These are phyloP conservation scores for Neurospora sp. DNA, from an alignment of 2,329 filamentous ascomycete species.

Conservation along the genomic window DNA sequence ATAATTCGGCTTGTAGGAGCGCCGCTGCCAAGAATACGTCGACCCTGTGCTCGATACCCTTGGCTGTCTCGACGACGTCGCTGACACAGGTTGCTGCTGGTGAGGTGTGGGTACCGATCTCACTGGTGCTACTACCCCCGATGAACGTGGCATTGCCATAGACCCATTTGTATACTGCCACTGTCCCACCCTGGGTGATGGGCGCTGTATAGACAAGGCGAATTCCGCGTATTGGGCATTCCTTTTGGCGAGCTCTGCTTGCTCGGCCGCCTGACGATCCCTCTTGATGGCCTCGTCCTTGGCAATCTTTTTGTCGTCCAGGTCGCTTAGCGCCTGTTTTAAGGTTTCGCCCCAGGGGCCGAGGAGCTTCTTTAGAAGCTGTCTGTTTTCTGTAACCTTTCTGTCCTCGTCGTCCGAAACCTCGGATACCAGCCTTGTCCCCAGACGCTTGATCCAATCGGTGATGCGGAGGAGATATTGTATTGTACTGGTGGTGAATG, in stretches of 20 bases:
- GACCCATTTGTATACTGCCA: neutral
- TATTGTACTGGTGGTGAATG: slow-evolving; percentile 7
- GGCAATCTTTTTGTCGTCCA: slow-evolving; percentile 4
- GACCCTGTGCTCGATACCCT: neutral
- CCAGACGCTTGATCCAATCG: slow-evolving; percentile 5
- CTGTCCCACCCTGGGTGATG: neutral
- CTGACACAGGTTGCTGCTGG: neutral
- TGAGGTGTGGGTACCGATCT: neutral
- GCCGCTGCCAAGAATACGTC: neutral
- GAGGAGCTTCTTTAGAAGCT: neutral
- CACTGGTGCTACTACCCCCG: neutral
- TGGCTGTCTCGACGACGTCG: neutral
- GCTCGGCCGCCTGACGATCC: neutral
- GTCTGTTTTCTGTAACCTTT: neutral
- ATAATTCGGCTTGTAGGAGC: neutral
- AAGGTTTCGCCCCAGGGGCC: slow-evolving; percentile 5
- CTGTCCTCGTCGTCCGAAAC: neutral
- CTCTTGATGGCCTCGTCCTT: slow-evolving; percentile 2
- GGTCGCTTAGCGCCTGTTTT: slow-evolving; percentile 2
- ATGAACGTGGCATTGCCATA: neutral
- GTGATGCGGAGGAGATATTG: slow-evolving; percentile 6
- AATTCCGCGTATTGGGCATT: neutral
- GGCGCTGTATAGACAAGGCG: neutral
- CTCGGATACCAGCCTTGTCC: neutral
- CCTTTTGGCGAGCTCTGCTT: neutral